Conservation (phyloP, 192 early-diverging fungal genomes). For the Rhizophlyctis rosea region DNA sequence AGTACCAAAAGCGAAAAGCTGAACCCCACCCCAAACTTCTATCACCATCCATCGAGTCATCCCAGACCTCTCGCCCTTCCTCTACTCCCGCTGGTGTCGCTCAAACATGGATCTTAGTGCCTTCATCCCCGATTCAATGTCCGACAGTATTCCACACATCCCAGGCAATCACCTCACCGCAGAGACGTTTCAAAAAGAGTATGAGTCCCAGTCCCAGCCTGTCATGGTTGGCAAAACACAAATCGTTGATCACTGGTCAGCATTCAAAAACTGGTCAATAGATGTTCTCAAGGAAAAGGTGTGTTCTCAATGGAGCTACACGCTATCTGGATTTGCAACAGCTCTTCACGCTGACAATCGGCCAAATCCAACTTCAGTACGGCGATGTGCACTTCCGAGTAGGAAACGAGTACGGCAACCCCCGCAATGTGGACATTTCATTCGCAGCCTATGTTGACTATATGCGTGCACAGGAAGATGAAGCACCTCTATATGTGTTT, state of each 20-base stretch:
- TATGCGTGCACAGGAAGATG: constrained; percentile 22
- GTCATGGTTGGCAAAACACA: constrained; percentile 10
- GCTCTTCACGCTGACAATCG: background rate
- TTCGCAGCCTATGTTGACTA: constrained; percentile 29
- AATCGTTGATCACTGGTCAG: constrained; percentile 3
- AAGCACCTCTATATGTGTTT: constrained; percentile 34
- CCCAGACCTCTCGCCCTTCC: constrained; percentile 7
- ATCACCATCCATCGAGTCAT: no score
- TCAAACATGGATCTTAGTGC: constrained; percentile 18
- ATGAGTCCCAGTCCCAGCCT: constrained; percentile 12
- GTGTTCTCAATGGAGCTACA: constrained; percentile 7
- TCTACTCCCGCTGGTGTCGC: constrained; percentile 18
- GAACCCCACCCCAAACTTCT: no score
- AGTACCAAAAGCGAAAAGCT: background rate
- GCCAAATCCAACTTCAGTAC: constrained; percentile 8
- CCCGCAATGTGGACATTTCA: constrained; percentile 21
- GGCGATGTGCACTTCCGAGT: constrained; percentile 14
- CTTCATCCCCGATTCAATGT: constrained; percentile 8
- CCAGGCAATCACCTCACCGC: background rate
- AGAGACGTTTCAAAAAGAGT: constrained; percentile 10
- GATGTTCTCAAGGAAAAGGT: constrained; percentile 13
- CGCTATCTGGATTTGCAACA: background rate
- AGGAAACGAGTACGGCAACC: constrained; percentile 25
- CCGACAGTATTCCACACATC: background rate
- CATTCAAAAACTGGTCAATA: constrained; percentile 16